phyloP scores from a whole-genome alignment of 208 protist genomes.

The Leishmania tarentolae region DNA sequence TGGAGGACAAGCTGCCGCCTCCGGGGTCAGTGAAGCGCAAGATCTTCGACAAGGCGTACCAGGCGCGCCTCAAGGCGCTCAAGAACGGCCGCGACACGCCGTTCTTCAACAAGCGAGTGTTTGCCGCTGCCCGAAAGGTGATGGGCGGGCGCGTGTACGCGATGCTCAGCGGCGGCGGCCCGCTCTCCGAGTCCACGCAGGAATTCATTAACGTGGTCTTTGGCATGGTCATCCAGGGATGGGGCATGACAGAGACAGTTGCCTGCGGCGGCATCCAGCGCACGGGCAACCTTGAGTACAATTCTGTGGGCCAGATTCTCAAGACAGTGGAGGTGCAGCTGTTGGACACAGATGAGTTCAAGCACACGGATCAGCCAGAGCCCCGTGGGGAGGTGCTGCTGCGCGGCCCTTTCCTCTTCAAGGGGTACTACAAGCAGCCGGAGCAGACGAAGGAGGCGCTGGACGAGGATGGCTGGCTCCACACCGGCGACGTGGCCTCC shows the following conservation, averaged over 20 bases:
- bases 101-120: slow-evolving; percentile 82
- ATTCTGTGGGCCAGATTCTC: slow-evolving; percentile 73
- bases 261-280: slow-evolving; percentile 65
- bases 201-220: slow-evolving; percentile 88
- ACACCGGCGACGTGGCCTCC: slow-evolving; percentile 87
- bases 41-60: slow-evolving; percentile 79
- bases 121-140: slow-evolving; percentile 47
- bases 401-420: slow-evolving; percentile 75
- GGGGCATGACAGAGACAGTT: slow-evolving; percentile 88
- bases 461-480: slow-evolving; percentile 83
- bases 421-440: slow-evolving; percentile 90
- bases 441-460: slow-evolving; percentile 81
- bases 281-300: slow-evolving; percentile 63
- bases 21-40: slow-evolving; percentile 53
- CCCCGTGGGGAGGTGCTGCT: slow-evolving; percentile 81
- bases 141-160: slow-evolving; percentile 74
- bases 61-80: slow-evolving; percentile 60
- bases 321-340: slow-evolving; percentile 89
- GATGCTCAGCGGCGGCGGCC: slow-evolving; percentile 85
- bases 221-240: slow-evolving; percentile 83
- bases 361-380: slow-evolving; percentile 73
- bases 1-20: slow-evolving; percentile 68
- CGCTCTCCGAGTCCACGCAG: slow-evolving; percentile 68
- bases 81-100: slow-evolving; percentile 76
- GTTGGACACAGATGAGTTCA: slow-evolving; percentile 82